These are phyloP conservation scores for Nematocida displodere DNA, from an alignment of 371 early-diverging fungal species.

Conservation along the genomic window DNA sequence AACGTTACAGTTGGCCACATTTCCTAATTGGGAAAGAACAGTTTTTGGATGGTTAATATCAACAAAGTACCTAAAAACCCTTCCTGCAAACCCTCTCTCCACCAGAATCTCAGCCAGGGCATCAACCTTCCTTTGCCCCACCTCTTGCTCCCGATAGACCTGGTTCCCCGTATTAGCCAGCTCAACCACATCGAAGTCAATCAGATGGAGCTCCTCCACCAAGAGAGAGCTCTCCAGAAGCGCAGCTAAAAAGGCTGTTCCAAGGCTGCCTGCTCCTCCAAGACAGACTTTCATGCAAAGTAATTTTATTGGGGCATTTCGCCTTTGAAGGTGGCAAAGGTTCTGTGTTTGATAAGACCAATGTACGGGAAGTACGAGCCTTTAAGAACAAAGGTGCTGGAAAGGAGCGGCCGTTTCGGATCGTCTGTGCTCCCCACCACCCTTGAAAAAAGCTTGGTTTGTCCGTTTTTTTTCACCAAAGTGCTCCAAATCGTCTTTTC, in stretches of 20 bases:
- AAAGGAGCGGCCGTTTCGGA: neutral
- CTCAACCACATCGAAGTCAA: constrained; percentile 38
- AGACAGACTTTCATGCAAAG: constrained; percentile 18
- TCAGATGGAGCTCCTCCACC: constrained; percentile 1
- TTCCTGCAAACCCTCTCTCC: neutral
- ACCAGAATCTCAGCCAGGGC: neutral
- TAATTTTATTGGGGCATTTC: neutral
- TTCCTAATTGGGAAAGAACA: neutral
- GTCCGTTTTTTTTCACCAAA: constrained; percentile 4
- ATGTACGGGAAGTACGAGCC: constrained; percentile 43
- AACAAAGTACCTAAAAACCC: neutral
- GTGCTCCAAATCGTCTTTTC: constrained; percentile 37
- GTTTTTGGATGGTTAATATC: constrained; percentile 2
- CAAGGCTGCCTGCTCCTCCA: constrained; percentile 34
- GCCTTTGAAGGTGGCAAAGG: constrained; percentile 37
- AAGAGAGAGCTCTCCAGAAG: neutral
- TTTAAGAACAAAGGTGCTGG: constrained; percentile 10
- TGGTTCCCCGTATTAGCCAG: neutral
- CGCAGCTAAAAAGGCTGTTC: neutral
- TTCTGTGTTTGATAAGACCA: constrained; percentile 39
- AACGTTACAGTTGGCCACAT: neutral
- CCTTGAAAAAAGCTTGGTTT: neutral
- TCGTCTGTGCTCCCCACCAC: neutral
- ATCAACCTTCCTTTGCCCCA: constrained; percentile 4
- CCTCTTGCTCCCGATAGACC: constrained; percentile 22